Percentiles rank a stretch among this genome's conserved stretches.
Evolutionary conservation across 1,284 basidiomycete genomes (phyloP).

Genomic region (Malassezia pachydermatis): DNA sequence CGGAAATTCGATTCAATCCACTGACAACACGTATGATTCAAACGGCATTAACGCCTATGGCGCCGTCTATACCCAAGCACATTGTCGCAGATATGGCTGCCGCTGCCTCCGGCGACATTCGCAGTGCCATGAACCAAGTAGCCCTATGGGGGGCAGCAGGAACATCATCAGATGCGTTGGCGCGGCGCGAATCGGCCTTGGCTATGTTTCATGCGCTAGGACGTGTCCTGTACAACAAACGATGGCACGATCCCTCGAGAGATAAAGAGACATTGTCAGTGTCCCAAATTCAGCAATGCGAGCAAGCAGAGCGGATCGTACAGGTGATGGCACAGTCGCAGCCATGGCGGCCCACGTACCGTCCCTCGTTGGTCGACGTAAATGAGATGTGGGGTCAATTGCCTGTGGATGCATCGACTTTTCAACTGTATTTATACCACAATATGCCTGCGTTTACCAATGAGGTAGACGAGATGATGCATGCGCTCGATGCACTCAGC

Average conservation of each 20-base stretch:
- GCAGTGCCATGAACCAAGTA: slow-evolving; percentile 68
- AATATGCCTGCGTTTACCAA: slow-evolving; percentile 76
- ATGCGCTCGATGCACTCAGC: slow-evolving; percentile 67
- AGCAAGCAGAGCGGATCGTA: background rate
- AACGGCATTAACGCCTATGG: background rate
- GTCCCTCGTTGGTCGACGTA: slow-evolving; percentile 6
- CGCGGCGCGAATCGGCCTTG: slow-evolving; percentile 66
- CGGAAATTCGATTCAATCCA: slow-evolving; percentile 56
- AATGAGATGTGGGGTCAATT: slow-evolving; percentile 63
- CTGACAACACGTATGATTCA: slow-evolving; percentile 14
- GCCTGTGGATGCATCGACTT: slow-evolving; percentile 77
- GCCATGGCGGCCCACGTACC: background rate
- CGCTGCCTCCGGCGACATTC: slow-evolving; percentile 75
- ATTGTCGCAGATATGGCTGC: slow-evolving; percentile 54
- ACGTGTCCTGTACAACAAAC: slow-evolving; percentile 88
- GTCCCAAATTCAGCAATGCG: background rate
- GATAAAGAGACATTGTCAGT: background rate
- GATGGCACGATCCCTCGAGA: slow-evolving; percentile 53
- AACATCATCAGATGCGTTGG: background rate
- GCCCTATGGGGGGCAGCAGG: background rate
- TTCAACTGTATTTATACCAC: slow-evolving; percentile 82
- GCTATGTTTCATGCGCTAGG: slow-evolving; percentile 85
- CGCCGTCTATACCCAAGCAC: background rate
- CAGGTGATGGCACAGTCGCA: background rate
- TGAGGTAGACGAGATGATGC: slow-evolving; percentile 64